These are phyloP conservation scores for Chenopodium suecicum DNA, from an alignment of 148 eudicot genomes.

Conservation along the genomic window DNA sequence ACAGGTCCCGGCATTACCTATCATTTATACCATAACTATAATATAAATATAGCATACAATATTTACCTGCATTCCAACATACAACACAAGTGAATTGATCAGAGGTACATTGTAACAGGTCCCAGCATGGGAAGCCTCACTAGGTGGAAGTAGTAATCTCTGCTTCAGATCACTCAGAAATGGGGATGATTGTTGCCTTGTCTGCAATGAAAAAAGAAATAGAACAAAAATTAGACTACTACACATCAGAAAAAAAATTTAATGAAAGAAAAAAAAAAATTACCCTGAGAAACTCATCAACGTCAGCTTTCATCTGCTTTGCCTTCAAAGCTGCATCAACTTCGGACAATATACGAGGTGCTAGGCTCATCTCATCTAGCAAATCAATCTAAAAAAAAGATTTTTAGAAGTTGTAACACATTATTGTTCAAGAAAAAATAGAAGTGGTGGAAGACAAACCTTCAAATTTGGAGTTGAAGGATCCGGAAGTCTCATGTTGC, in stretches of 20 bases:
- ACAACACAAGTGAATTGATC: slow-evolving; percentile 91
- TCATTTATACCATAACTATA: too few relatives aligned
- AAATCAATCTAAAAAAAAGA: slow-evolving; percentile 62
- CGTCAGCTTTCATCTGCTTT: slow-evolving; percentile 80
- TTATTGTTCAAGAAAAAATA: neutral
- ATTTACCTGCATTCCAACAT: slow-evolving; percentile 90
- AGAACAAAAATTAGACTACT: neutral
- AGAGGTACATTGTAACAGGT: slow-evolving; percentile 91
- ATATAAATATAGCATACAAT: slow-evolving; percentile 2
- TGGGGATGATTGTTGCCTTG: slow-evolving; percentile 69
- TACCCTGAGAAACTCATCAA: slow-evolving; percentile 92
- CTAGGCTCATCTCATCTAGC: slow-evolving; percentile 70
- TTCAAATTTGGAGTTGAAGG: slow-evolving; percentile 96
- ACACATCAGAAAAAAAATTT: neutral
- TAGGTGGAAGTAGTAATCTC: slow-evolving; percentile 67
- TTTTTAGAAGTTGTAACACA: neutral
- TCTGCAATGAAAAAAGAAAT: slow-evolving; percentile 39
- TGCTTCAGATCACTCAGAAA: slow-evolving; percentile 77
- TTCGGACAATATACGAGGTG: slow-evolving; percentile 89
- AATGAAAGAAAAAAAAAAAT: neutral
- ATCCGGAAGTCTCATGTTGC: slow-evolving; percentile 97
- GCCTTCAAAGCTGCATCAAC: slow-evolving; percentile 79
- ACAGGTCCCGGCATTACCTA: too few relatives aligned
- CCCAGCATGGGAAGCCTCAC: slow-evolving; percentile 69
- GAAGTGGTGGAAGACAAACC: slow-evolving; percentile 34